Base-by-base conservation (phyloP, 306 rosid genomes). In the Castanopsis chinensis region DNA sequence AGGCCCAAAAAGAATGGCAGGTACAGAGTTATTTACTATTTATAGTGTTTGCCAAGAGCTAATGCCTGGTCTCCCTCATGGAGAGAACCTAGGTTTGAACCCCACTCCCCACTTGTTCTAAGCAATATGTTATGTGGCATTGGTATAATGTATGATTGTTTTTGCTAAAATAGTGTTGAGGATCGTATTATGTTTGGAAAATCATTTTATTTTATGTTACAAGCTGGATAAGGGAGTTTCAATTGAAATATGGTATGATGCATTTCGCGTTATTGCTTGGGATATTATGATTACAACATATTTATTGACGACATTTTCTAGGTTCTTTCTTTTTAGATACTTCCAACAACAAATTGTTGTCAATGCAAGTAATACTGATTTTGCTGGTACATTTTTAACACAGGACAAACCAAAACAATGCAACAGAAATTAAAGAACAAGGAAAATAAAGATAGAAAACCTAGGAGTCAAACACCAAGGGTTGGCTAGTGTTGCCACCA, bases 1-100 rank as follows among this genome's bases (percentile, higher is more conserved):
- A 76, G 80, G 71, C 72, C 82, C 91, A 88, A 80, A 84, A 79
- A 77, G 85, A 68, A 69, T 84, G 87, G 91, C 90, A 91, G 97
- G 98, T 93, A 83, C 60, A 68, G 51, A 23, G 41, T 23, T 33
- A 68, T 73, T 58, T 69, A 69, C 15, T 60, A 21, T 74, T 23
- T 52, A 69, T 15, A 5, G 59, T 35, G 25, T 32, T n/a, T 15
- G 53, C 53, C 53, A 49, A 49, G 53, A 49, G 53, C 53, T 13
- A 12, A 49, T 49, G 53, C 17, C 53, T 49, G 53, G 53, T 49
- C 53, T 49, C 53, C 53, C 17, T 13, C 53, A 49, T 49, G 17
- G 53, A 49, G 53, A 49, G 53, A 12, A 49, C 53, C 14, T 12
- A 13, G 53, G 53, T 49, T 49, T 9, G 1, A 49, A 49, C 53